Conservation (phyloP, 2,329 filamentous ascomycete species). For the Talaromyces sp. region DNA sequence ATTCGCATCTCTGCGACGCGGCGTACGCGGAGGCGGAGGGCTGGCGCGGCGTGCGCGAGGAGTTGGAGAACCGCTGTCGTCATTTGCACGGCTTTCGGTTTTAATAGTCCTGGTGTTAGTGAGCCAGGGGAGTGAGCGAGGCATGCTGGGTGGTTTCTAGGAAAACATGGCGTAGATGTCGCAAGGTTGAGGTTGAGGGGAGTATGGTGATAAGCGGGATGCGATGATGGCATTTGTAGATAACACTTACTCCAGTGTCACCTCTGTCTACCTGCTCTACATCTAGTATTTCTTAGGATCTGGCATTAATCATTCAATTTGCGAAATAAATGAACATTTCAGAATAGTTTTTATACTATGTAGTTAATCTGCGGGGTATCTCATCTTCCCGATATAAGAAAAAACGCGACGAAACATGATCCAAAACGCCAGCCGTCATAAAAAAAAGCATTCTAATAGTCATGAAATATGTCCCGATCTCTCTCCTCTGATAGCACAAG, state of each 20-base stretch:
- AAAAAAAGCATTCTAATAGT: background rate
- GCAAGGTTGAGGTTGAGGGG: background rate
- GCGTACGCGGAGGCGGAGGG: conserved; percentile 1
- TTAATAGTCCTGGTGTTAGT: conserved; percentile 18
- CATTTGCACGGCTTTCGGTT: background rate
- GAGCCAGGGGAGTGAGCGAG: conserved; percentile 43
- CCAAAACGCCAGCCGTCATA: background rate
- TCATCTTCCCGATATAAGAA: background rate
- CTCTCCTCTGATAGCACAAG: background rate
- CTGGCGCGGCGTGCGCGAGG: conserved; percentile 12
- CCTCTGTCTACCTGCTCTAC: background rate
- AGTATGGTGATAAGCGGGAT: background rate
- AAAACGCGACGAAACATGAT: background rate
- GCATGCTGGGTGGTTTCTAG: conserved; percentile 26
- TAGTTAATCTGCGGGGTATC: conserved; percentile 4
- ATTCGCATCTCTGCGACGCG: background rate
- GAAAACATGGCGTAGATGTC: background rate
- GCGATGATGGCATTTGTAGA: background rate
- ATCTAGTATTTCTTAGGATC: background rate
- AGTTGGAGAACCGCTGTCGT: conserved; percentile 18
- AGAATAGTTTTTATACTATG: background rate
- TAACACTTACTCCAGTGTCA: background rate
- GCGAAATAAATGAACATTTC: background rate
- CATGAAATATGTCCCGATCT: background rate
- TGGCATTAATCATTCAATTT: no score